phyloP scores from a whole-genome alignment of 2,329 filamentous ascomycete species.

The Acephala macrosclerotiorum region DNA sequence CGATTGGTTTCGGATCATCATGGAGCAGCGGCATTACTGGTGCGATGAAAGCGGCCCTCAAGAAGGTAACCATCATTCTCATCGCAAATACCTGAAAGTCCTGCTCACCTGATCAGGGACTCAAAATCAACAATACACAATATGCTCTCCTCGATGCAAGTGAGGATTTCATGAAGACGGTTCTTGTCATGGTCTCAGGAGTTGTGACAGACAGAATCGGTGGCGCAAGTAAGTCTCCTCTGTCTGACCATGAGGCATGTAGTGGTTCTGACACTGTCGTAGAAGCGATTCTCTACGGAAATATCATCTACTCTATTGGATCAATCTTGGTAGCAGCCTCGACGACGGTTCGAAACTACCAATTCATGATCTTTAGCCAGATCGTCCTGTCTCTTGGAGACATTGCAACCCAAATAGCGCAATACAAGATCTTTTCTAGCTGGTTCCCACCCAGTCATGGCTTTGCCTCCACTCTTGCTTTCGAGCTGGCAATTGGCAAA shows the following conservation, averaged over 20 bases:
- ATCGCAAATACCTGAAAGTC: neutral
- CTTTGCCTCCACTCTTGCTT: conserved; percentile 66
- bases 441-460: conserved; percentile 69
- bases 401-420: conserved; percentile 68
- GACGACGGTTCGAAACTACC: conserved; percentile 61
- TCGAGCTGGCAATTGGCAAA: conserved; percentile 67
- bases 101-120: conserved; percentile 45
- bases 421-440: conserved; percentile 70
- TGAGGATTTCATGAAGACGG: conserved; percentile 67
- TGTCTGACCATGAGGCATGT: neutral
- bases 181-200: conserved; percentile 61
- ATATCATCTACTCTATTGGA: conserved; percentile 63
- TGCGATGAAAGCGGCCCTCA: conserved; percentile 67
- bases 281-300: conserved; percentile 64
- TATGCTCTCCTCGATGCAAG: conserved; percentile 66
- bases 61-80: conserved; percentile 50
- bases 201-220: conserved; percentile 65
- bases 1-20: conserved; percentile 65
- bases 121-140: conserved; percentile 65
- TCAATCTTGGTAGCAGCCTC: conserved; percentile 66
- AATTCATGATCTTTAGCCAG: conserved; percentile 65
- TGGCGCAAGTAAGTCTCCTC: conserved; percentile 54
- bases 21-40: conserved; percentile 68
- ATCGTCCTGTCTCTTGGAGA: conserved; percentile 66
- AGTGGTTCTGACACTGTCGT: neutral